These are phyloP conservation scores for Blastocystis sp. DNA, from an alignment of 352 stramenopile genomes.

Conservation along the genomic window DNA sequence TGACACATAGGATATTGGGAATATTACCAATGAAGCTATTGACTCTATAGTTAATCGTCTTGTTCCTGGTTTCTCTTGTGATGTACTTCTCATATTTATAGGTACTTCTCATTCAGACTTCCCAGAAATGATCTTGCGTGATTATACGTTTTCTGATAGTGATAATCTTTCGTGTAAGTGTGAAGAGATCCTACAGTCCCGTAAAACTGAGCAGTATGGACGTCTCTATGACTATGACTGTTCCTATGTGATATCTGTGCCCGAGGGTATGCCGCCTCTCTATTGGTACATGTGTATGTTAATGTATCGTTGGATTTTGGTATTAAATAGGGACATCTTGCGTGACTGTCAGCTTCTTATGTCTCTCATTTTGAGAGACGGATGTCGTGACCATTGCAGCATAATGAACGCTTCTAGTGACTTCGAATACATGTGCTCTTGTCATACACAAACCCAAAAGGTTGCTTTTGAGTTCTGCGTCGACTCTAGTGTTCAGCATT, in stretches of 20 bases:
- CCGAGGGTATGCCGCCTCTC: background rate
- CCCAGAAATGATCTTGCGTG: background rate
- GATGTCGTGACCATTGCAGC: background rate
- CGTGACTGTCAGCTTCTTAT: constrained; percentile 21
- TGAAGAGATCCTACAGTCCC: constrained; percentile 7
- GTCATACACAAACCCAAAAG: background rate
- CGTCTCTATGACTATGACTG: background rate
- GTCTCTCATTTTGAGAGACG: background rate
- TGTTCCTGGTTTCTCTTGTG: background rate
- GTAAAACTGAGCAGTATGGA: constrained; percentile 24
- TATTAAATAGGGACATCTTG: background rate
- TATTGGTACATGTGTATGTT: constrained; percentile 20
- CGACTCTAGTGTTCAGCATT: background rate
- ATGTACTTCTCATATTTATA: background rate
- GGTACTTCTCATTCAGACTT: background rate
- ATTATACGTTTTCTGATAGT: background rate
- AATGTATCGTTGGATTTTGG: background rate
- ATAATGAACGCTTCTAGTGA: constrained; percentile 12
- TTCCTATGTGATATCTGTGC: background rate
- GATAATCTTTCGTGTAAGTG: background rate
- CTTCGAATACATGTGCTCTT: constrained; percentile 42
- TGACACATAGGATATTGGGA: background rate
- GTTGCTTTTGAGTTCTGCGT: background rate
- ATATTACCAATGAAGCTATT: background rate
- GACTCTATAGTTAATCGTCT: constrained; percentile 6